These are phyloP conservation scores for Curvularia spicifera DNA, from an alignment of 2,329 filamentous ascomycete species.

Conservation along the genomic window DNA sequence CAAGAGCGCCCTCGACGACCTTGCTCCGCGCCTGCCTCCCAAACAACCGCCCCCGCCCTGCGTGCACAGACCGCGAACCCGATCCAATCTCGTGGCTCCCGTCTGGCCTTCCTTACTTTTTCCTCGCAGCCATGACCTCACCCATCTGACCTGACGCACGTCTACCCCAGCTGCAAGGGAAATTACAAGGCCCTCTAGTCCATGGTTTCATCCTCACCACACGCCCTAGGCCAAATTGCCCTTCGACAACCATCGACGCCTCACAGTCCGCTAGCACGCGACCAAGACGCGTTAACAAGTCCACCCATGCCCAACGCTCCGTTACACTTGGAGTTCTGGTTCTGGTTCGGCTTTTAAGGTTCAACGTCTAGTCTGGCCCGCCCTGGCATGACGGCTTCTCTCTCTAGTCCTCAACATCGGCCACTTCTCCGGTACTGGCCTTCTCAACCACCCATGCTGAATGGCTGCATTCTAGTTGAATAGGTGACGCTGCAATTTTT, in stretches of 20 bases:
- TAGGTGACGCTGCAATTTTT: too few relatives aligned
- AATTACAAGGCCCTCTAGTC: constrained; percentile 1
- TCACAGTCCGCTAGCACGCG: too few relatives aligned
- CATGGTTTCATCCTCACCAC: neutral
- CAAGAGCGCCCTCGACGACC: neutral
- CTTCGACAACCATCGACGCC: constrained; percentile 14
- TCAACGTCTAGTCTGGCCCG: neutral
- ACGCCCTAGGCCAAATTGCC: constrained; percentile 18
- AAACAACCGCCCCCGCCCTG: neutral
- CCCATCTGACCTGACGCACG: neutral
- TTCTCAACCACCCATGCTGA: neutral
- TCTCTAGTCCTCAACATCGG: neutral
- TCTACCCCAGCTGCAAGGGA: neutral
- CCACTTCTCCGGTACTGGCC: neutral
- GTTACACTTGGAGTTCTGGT: neutral
- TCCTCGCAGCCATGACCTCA: neutral
- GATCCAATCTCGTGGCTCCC: neutral
- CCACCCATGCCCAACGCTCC: neutral
- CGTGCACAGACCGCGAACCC: neutral
- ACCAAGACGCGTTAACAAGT: too few relatives aligned
- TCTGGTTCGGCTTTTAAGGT: neutral
- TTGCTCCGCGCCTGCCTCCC: neutral
- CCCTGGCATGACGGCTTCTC: too few relatives aligned
- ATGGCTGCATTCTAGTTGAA: neutral
- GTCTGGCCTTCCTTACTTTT: neutral